Percentiles rank a stretch among this genome's conserved stretches.
These are phyloP conservation scores for Beauveria caledonica DNA, from an alignment of 2,329 filamentous ascomycete genomes.

Conservation along the genomic window DNA sequence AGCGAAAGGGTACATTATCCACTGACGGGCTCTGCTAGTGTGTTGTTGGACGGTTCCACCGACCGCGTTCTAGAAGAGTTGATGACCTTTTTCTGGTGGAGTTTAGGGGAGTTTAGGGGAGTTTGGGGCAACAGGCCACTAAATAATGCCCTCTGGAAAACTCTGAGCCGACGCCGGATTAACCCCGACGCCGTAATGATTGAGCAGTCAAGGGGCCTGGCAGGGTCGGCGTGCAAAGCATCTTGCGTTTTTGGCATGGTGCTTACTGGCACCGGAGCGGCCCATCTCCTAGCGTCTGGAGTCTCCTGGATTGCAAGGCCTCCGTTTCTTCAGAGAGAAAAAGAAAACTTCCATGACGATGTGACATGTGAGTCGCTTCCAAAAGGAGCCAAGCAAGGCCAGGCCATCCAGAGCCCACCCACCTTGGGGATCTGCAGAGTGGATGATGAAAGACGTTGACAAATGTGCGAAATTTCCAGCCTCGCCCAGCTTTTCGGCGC, in stretches of 20 bases:
- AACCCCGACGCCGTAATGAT: neutral
- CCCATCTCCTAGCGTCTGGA: neutral
- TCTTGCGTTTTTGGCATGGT: neutral
- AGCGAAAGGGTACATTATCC: constrained; percentile 10
- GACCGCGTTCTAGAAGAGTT: constrained; percentile 9
- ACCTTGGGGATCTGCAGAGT: constrained; percentile 3
- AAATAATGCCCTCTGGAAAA: neutral
- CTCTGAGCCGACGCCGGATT: neutral
- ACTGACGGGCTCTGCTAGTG: constrained; percentile 2
- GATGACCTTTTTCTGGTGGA: neutral
- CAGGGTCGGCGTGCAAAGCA: neutral
- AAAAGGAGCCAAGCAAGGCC: neutral
- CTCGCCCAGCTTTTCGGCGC: neutral
- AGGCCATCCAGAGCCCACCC: neutral
- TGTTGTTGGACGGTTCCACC: constrained; percentile 5
- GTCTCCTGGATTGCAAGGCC: neutral
- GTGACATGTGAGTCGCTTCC: constrained; percentile 10
- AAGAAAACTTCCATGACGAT: constrained; percentile 2
- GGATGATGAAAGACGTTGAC: neutral
- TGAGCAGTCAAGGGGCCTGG: neutral
- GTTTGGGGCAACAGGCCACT: neutral
- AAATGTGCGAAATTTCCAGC: neutral
- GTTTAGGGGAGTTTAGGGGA: neutral
- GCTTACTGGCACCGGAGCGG: neutral
- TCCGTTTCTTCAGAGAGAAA: neutral